Evolutionary conservation across 495 filamentous ascomycete genomes (phyloP).

Genomic region (Aspergillus heteromorphus): DNA sequence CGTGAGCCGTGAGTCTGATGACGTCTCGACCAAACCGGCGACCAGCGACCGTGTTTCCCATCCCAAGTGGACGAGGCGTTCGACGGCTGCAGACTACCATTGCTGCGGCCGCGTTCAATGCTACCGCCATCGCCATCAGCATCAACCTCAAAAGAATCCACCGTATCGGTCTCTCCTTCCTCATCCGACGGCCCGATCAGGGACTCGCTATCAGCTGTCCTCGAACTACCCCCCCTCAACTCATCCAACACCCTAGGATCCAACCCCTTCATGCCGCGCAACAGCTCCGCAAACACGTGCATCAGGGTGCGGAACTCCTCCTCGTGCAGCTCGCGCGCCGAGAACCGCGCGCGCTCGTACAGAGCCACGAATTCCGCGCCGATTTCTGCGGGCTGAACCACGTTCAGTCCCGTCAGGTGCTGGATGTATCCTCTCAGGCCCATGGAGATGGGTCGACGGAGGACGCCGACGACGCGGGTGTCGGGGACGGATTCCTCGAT

Average conservation of each 20-base stretch:
- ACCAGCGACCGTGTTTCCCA: slow-evolving; percentile 18
- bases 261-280: slow-evolving; percentile 68
- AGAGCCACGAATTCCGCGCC: slow-evolving; percentile 59
- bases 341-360: slow-evolving; percentile 86
- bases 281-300: slow-evolving; percentile 77
- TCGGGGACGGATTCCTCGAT: slow-evolving; percentile 39
- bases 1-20: neutral
- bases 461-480: slow-evolving; percentile 58
- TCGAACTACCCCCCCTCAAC: slow-evolving; percentile 28
- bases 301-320: slow-evolving; percentile 74
- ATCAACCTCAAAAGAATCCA: slow-evolving; percentile 24
- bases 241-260: slow-evolving; percentile 44
- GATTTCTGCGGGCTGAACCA: slow-evolving; percentile 54
- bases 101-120: slow-evolving; percentile 26
- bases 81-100: slow-evolving; percentile 29
- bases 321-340: slow-evolving; percentile 53
- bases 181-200: slow-evolving; percentile 41
- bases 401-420: slow-evolving; percentile 60
- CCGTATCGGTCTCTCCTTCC: slow-evolving; percentile 43
- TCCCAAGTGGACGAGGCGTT: slow-evolving; percentile 31
- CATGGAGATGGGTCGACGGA: slow-evolving; percentile 68
- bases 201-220: slow-evolving; percentile 32
- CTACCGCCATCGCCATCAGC: too few relatives aligned
- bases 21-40: slow-evolving; percentile 1
- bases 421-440: slow-evolving; percentile 75